Percentiles rank a stretch among this genome's conserved stretches.
These are phyloP conservation scores for Exutisphaerella laricina DNA, from an alignment of 2,329 filamentous ascomycete species.

Conservation along the genomic window DNA sequence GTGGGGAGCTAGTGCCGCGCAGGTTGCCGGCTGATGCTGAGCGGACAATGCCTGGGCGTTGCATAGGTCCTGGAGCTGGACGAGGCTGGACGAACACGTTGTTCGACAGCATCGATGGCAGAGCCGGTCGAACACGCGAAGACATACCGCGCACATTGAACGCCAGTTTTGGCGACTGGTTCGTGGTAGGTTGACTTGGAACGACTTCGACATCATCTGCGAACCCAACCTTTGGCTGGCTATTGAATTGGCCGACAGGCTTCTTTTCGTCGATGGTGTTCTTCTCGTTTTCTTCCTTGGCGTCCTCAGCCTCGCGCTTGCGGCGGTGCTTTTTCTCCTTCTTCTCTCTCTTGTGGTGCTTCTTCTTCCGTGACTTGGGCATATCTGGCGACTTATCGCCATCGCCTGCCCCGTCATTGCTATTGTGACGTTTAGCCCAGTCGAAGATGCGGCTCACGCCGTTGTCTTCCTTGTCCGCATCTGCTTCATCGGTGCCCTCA, in stretches of 20 bases:
- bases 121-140: slow-evolving; percentile 48
- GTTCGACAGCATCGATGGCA: slow-evolving; percentile 63
- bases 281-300: slow-evolving; percentile 26
- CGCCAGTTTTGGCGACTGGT: slow-evolving; percentile 20
- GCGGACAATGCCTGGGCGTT: slow-evolving; percentile 11
- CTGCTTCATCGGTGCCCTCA: slow-evolving; percentile 46
- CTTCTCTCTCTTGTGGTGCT: slow-evolving; percentile 37
- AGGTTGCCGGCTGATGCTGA: slow-evolving; percentile 42
- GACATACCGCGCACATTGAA: slow-evolving; percentile 47
- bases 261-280: slow-evolving; percentile 12
- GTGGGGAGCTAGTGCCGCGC: slow-evolving; percentile 67
- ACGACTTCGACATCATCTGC: slow-evolving; percentile 33
- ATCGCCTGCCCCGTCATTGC: slow-evolving; percentile 15
- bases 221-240: slow-evolving; percentile 35
- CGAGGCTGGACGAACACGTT: slow-evolving; percentile 56
- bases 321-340: slow-evolving; percentile 45
- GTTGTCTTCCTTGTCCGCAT: slow-evolving; percentile 45
- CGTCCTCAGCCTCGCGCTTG: slow-evolving; percentile 31
- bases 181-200: slow-evolving; percentile 10
- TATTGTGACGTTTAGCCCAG: slow-evolving; percentile 25
- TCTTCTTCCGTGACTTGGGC: slow-evolving; percentile 45
- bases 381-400: slow-evolving; percentile 12
- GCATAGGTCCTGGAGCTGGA: slow-evolving; percentile 14
- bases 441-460: slow-evolving; percentile 19
- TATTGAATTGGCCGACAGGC: slow-evolving; percentile 1